Evolutionary conservation across 192 early-diverging fungal species (phyloP).

Genomic region (Dissophora ornata): DNA sequence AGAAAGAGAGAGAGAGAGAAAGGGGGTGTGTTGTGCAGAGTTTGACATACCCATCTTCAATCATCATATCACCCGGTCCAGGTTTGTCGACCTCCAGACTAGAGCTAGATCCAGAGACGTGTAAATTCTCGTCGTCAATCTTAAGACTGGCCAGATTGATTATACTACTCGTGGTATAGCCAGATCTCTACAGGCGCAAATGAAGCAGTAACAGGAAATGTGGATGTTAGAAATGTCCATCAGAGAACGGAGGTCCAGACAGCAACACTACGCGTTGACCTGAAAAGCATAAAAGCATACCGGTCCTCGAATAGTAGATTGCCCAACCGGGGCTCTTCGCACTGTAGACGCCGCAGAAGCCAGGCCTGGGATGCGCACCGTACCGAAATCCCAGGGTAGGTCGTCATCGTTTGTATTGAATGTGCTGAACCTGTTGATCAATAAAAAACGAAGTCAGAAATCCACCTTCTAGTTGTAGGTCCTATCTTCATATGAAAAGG

Average conservation of each 20-base stretch:
- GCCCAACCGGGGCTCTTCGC: conserved; percentile 6
- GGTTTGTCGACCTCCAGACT: conserved; percentile 3
- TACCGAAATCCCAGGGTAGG: conserved; percentile 51
- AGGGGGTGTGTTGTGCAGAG: not conserved
- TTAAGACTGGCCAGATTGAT: conserved; percentile 33
- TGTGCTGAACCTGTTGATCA: conserved; percentile 27
- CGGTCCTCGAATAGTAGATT: conserved; percentile 22
- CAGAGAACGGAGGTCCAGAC: not conserved
- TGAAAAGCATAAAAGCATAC: conserved; percentile 34
- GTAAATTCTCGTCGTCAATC: not conserved
- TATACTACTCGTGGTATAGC: conserved; percentile 27
- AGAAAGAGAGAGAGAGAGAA: not conserved
- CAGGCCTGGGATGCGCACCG: conserved; percentile 35
- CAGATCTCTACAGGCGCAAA: conserved; percentile 16
- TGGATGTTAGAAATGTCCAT: not conserved
- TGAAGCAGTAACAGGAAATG: not conserved
- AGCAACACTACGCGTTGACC: too few relatives aligned
- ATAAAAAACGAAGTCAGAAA: too few relatives aligned
- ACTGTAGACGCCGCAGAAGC: conserved; percentile 29
- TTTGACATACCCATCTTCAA: conserved; percentile 41
- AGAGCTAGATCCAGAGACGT: not conserved
- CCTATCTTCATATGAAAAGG: not conserved
- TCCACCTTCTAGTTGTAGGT: too few relatives aligned
- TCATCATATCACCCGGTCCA: conserved; percentile 15
- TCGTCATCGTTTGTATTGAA: conserved; percentile 53